A percentile compares a stretch with the other conserved stretches of the same genome.
Conservation (phyloP, 352 stramenopile genomes). For the Pythium sp. region DNA sequence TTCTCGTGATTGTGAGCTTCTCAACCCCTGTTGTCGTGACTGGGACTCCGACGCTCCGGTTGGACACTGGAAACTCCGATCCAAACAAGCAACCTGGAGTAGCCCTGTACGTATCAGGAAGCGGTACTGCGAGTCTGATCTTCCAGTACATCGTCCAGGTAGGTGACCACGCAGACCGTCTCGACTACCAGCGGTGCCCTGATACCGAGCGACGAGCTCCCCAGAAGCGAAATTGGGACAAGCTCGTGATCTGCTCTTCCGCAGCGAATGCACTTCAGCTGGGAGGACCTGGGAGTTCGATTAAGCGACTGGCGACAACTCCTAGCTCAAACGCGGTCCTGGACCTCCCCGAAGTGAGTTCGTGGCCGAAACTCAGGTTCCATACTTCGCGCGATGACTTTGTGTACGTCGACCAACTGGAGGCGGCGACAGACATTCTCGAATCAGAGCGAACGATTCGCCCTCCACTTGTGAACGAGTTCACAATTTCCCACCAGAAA, state of each 20-base stretch:
- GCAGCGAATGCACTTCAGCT: constrained; percentile 49
- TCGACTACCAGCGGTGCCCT: constrained; percentile 59
- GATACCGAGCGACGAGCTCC: constrained; percentile 25
- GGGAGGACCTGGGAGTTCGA: constrained; percentile 26
- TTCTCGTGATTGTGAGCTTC: constrained; percentile 46
- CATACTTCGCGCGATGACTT: constrained; percentile 27
- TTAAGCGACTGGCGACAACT: constrained; percentile 40
- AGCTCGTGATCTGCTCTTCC: constrained; percentile 46
- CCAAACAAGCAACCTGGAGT: constrained; percentile 5
- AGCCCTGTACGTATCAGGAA: constrained; percentile 46
- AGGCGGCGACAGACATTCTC: constrained; percentile 26
- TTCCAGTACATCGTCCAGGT: constrained; percentile 57
- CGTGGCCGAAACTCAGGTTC: constrained; percentile 58
- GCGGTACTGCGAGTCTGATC: constrained; percentile 27
- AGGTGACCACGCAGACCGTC: constrained; percentile 51
- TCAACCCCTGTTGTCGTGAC: constrained; percentile 48
- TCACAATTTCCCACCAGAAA: constrained; percentile 41
- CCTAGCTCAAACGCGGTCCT: constrained; percentile 50
- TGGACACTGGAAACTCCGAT: constrained; percentile 29
- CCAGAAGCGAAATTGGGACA: constrained; percentile 34
- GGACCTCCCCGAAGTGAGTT: constrained; percentile 58
- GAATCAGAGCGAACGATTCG: constrained; percentile 6
- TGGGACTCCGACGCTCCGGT: constrained; percentile 33
- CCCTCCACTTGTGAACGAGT: constrained; percentile 28
- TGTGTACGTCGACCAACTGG: constrained; percentile 54